Base-by-base conservation (phyloP, 1,139 yeast genomes). In the Geotrichum aggregatum region DNA sequence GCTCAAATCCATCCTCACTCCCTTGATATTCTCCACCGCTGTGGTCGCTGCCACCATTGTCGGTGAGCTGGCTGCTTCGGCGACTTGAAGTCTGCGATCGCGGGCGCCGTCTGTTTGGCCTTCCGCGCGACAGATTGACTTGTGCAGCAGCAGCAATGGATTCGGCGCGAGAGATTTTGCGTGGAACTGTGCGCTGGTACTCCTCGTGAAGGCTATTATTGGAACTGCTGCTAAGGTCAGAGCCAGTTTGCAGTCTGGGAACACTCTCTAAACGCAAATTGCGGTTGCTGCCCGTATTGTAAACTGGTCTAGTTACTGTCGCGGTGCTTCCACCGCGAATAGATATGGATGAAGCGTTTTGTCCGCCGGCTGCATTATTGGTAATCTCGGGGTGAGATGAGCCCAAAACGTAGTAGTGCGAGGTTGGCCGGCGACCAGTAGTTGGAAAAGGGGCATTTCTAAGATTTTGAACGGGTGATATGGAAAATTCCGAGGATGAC, bases 101-200 rank as follows among this genome's bases (percentile, higher is more conserved):
- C 19, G 36, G 47, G 6, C 54, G 50, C 8, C 54, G 51, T 8
- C 54, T 44, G 36, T 51, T 51, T 14, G 10, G 38, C 19, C 31
- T 43, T 13, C 54, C 54, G 14, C 54, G 45, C 8, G 49, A 28
- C 18, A 51, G 40, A 16, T 36, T 50, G 14, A 50, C 44, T 3
- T 33, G 34, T 13, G 52, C 52, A 1, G 46, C 39, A 10, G 46
- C 47, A 14, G 47, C 51, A 33, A 47, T 38, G 3, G 50, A 39
- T 16, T 47, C 44, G 2, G 50, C 44, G 2, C 45, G 22, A 5
- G 53, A 44, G 16, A 46, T 38, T 16, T 50, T 47, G 8, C 53
- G 46, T 2, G 53, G 53, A 14, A 49, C 34, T 6, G 13, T 24
- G 30, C 18, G 6, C 28, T 24, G 28, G 28, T 24, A 24, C 28